Evolutionary conservation across 179 eudicot species (phyloP), one percentile per base, ranked within the genome.

Genomic region (Beta macrorhiza): DNA sequence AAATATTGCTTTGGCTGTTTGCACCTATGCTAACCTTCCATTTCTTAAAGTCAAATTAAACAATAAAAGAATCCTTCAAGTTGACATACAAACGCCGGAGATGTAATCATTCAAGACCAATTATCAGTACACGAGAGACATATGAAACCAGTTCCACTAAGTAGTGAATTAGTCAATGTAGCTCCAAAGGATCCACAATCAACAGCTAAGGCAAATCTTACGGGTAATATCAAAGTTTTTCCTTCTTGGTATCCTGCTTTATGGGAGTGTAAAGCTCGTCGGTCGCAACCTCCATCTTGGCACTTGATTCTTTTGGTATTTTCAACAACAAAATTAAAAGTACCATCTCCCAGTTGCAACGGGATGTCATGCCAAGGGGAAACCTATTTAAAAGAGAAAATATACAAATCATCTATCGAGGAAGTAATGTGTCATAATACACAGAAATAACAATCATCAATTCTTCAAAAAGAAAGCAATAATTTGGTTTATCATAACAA

Each of bases 321-420:
- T 95, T 95, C 99, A 77, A 92, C 98, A 80, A 95, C 84, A 80
- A 88, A 93, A 85, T 92, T 95, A 87, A 90, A 95, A 78, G 81
- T 89, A 71, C 98, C 98, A 95, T 95, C 93, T 78, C 94, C 98
- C 83, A 92, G 71, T 49, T 89, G 90, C 81, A 95, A 82, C 10
- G 99, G 99, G 69, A 95, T 89, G 84, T 95, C 98, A 87, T 95
- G 99, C 99, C 99, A 95, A 59, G 99, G 98, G 67, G 99, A 95
- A 82, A 95, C 85, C 99, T 95, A 89, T 84, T 81, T 51, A 77
- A 70, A 74, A 77, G 14, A 57, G 80, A 82, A 12, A 42, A 84
- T 19, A 37, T 78, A n/a, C 49, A 44, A 56, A 7, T 47, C 25
- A 25, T 25, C 25, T 25, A 25, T 25, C 9, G 53, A 56, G 47